phyloP scores from a whole-genome alignment of 2,329 filamentous ascomycete genomes.

The Fusarium tupiense region DNA sequence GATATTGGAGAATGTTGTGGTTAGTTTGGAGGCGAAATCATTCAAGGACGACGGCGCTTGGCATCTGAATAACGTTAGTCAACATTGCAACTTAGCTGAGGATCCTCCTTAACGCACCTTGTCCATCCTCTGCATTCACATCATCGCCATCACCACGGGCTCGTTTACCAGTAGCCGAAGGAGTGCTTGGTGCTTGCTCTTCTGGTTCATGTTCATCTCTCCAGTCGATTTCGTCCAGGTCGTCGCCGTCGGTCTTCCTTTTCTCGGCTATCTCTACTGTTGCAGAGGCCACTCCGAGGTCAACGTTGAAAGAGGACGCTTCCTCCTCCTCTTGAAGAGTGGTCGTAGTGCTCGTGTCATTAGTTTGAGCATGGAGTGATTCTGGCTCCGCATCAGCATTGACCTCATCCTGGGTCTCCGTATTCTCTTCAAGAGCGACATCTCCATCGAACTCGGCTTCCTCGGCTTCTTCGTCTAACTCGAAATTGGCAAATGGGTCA shows the following conservation, averaged over 20 bases:
- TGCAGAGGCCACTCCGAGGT: slow-evolving; percentile 34
- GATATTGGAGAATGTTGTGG: slow-evolving; percentile 13
- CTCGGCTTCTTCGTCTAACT: slow-evolving; percentile 37
- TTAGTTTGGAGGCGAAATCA: slow-evolving; percentile 29
- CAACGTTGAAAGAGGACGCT: slow-evolving; percentile 36
- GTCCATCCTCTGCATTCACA: slow-evolving; percentile 47
- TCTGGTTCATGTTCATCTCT: slow-evolving; percentile 42
- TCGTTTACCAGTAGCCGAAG: slow-evolving; percentile 42
- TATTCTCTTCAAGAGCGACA: slow-evolving; percentile 25
- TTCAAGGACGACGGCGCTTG: slow-evolving; percentile 61
- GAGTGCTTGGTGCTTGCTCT: slow-evolving; percentile 28
- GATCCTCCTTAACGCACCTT: slow-evolving; percentile 38
- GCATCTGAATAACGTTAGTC: slow-evolving; percentile 53
- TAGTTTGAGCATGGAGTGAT: slow-evolving; percentile 19
- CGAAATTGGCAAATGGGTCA: slow-evolving; percentile 41
- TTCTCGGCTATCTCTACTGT: slow-evolving; percentile 37
- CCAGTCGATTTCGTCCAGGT: slow-evolving; percentile 46
- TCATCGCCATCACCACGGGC: slow-evolving; percentile 44
- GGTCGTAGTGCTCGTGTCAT: slow-evolving; percentile 46
- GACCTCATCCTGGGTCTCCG: slow-evolving; percentile 27
- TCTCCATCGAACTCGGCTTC: slow-evolving; percentile 28
- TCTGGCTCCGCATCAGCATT: slow-evolving; percentile 19
- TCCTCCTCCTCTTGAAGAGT: slow-evolving; percentile 49
- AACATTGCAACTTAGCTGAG: not conserved
- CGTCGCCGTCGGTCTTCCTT: slow-evolving; percentile 29